phyloP scores from a whole-genome alignment of 1,139 yeast genomes.

The Pneumocystis sp. region DNA sequence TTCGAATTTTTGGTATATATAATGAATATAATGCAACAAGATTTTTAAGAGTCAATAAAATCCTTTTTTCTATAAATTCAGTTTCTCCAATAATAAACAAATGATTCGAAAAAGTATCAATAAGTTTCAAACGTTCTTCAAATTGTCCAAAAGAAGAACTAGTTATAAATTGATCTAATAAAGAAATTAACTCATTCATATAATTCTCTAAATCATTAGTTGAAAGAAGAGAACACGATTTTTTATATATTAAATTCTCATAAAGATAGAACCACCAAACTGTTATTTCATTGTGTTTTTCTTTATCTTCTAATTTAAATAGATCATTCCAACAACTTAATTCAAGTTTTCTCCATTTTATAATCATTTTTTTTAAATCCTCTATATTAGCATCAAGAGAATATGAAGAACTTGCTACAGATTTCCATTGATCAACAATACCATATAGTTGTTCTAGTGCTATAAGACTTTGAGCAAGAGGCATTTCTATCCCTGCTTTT shows the following conservation, averaged over 20 bases:
- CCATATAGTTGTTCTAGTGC: constrained; percentile 80
- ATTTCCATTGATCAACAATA: constrained; percentile 80
- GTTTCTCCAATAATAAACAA: background rate
- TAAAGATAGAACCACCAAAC: constrained; percentile 87
- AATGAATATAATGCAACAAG: constrained; percentile 52
- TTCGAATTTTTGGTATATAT: constrained; percentile 37
- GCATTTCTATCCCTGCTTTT: constrained; percentile 45
- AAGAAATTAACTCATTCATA: constrained; percentile 38
- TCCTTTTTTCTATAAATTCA: constrained; percentile 3
- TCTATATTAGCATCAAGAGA: constrained; percentile 44
- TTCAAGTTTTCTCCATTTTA: constrained; percentile 82
- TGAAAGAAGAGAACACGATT: constrained; percentile 15
- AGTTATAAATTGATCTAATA: constrained; percentile 61
- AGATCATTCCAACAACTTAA: constrained; percentile 72
- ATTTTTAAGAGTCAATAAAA: constrained; percentile 40
- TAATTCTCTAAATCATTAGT: constrained; percentile 25
- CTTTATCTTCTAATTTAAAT: constrained; percentile 49
- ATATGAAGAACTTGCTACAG: constrained; percentile 70
- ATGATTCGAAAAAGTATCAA: constrained; percentile 14
- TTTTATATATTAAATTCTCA: constrained; percentile 39
- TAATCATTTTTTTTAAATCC: constrained; percentile 50
- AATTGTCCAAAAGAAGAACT: constrained; percentile 48
- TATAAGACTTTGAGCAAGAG: constrained; percentile 63
- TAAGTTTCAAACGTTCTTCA: constrained; percentile 50
- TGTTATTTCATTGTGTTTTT: constrained; percentile 40